Evolutionary conservation across 2,329 filamentous ascomycete genomes (phyloP), one percentile per base, ranked within the genome.

Genomic region (Lecanosticta acicola): DNA sequence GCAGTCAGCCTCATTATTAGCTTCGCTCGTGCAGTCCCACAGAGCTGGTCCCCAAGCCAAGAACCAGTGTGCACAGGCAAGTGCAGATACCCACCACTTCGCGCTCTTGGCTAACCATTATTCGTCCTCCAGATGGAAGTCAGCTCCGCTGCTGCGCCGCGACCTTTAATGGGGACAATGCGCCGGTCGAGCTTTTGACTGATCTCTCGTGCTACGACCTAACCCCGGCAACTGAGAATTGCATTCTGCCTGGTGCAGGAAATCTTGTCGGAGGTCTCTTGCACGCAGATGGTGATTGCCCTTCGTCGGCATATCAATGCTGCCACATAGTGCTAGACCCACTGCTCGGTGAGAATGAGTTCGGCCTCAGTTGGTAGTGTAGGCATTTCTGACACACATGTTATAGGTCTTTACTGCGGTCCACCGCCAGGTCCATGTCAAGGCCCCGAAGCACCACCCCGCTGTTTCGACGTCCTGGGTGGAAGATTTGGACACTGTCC

Each of bases 171-270:
- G 43, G 43, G n/a, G 36, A 45, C 18, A 40, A 33, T 35, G 35
- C 43, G 11, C 43, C 43, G n/a, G 29, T 40, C 13, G 43, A 39
- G 14, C 36, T 39, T 10, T 17, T 45, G n/a, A 40, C 35, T 13
- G 10, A n/a, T 8, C 26, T 45, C 10, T 37, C 43, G 3, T 45
- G 43, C 36, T 45, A 45, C 37, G 43, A 45, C 17, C 29, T 45
- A 11, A 45, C 43, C 4, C 43, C 43, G 17, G 43, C 43, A n/a
- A 35, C 14, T 3, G n/a, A 13, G n/a, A 39, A 45, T 18, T 45
- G 43, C 26, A 39, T 45, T 24, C 18, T 45, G 3, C 20, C 41
- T 13, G 20, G 26, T 16, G 17, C 32, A 9, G 8, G 24, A 29
- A 11, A 11, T 29, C 24, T 29, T 11, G 24, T 32, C 11, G 29